Evolutionary conservation across 2,329 filamentous ascomycete genomes (phyloP).

Genomic region (Pestalotiopsis sp.): DNA sequence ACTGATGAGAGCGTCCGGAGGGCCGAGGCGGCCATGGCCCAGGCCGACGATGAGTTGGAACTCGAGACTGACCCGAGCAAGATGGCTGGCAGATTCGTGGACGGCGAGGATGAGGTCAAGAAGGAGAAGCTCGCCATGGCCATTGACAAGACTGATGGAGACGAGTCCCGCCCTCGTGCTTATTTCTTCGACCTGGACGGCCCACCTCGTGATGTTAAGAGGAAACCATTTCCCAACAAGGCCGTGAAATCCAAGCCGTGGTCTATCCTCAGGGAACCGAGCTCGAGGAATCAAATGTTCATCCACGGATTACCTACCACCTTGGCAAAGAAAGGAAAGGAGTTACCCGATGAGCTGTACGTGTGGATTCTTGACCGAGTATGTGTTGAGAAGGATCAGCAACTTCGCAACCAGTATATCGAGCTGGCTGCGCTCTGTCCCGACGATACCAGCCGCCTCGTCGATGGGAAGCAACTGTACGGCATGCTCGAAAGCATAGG

Average conservation of each 20-base stretch:
- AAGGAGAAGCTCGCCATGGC: conserved; percentile 41
- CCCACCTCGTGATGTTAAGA: conserved; percentile 23
- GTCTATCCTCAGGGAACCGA: conserved; percentile 50
- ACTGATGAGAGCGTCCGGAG: conserved; percentile 56
- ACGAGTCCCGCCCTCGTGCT: conserved; percentile 39
- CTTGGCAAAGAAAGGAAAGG: conserved; percentile 43
- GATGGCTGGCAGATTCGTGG: conserved; percentile 41
- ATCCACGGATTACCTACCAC: conserved; percentile 63
- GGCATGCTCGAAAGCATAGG: conserved; percentile 62
- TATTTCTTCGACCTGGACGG: conserved; percentile 51
- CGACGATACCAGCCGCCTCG: conserved; percentile 43
- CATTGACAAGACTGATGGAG: conserved; percentile 50
- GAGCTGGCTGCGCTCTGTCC: conserved; percentile 50
- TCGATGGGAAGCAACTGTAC: conserved; percentile 48
- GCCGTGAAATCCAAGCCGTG: conserved; percentile 40
- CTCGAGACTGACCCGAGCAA: conserved; percentile 18
- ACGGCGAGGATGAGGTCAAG: conserved; percentile 26
- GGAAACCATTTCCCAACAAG: conserved; percentile 38
- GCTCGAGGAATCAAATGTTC: conserved; percentile 59
- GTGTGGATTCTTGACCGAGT: conserved; percentile 67
- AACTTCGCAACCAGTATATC: conserved; percentile 62
- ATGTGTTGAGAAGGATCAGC: conserved; percentile 54
- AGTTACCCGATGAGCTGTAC: conserved; percentile 65
- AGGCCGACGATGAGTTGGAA: conserved; percentile 22
- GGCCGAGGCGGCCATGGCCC: conserved; percentile 35